Evolutionary conservation across 805 yeast genomes (phyloP).

Genomic region (Lachancea thermotolerans): DNA sequence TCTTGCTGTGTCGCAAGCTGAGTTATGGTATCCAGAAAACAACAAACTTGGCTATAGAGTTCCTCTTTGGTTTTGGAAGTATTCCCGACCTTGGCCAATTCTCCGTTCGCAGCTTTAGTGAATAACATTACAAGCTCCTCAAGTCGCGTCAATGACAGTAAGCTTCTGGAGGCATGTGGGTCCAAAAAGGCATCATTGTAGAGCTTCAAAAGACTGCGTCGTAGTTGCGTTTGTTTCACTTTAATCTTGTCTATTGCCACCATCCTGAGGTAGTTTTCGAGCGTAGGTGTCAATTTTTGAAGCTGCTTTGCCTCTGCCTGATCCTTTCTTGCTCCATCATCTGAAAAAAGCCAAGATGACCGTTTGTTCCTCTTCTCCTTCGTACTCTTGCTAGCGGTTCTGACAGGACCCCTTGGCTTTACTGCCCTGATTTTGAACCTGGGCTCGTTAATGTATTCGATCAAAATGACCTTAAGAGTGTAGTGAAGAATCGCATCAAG

Average conservation of each 20-base stretch:
- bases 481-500: conserved; percentile 35
- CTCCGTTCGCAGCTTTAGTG: conserved; percentile 47
- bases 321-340: background rate
- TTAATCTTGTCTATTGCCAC: conserved; percentile 41
- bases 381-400: background rate
- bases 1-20: conserved; percentile 12
- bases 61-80: conserved; percentile 21
- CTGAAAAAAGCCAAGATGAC: conserved; percentile 3
- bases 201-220: conserved; percentile 53
- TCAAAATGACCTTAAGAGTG: conserved; percentile 46
- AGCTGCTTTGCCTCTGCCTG: conserved; percentile 13
- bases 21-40: conserved; percentile 21
- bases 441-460: conserved; percentile 60
- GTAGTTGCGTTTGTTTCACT: conserved; percentile 37
- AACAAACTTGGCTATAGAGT: conserved; percentile 20
- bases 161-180: conserved; percentile 29
- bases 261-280: conserved; percentile 38
- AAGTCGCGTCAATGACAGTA: conserved; percentile 31
- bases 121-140: conserved; percentile 47
- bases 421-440: conserved; percentile 38
- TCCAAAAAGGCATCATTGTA: conserved; percentile 51
- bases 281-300: conserved; percentile 27
- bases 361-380: conserved; percentile 1
- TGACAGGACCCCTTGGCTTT: conserved; percentile 3
- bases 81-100: conserved; percentile 36